A percentile compares a stretch with the other conserved stretches of the same genome.
Evolutionary conservation across 257 asterid genomes (phyloP).

Genomic region (Misopates orontium): DNA sequence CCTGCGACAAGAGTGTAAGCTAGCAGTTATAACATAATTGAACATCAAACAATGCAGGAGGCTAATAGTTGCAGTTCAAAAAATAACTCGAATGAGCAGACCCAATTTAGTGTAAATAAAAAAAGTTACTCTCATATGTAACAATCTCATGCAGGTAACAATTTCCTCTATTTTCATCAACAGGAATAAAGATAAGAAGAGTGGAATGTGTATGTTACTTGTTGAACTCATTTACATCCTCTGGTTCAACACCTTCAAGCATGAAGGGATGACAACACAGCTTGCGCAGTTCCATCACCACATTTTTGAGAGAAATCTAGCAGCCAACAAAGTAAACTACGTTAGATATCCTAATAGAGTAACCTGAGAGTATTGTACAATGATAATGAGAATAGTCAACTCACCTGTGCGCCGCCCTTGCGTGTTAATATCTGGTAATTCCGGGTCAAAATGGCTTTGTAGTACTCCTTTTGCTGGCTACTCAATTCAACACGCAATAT

Average conservation of each 20-base stretch:
- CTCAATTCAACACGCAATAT: conserved; percentile 95
- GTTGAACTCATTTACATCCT: conserved; percentile 67
- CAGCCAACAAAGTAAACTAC: conserved; percentile 5
- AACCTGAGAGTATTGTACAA: conserved; percentile 16
- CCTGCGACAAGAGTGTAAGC: conserved; percentile 35
- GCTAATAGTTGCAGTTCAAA: conserved; percentile 11
- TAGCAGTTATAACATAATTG: neutral
- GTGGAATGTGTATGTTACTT: conserved; percentile 51
- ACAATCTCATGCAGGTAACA: conserved; percentile 6
- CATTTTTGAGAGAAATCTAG: conserved; percentile 93
- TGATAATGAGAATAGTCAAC: conserved; percentile 28
- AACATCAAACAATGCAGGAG: conserved; percentile 4
- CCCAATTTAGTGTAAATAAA: conserved; percentile 15
- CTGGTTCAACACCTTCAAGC: conserved; percentile 99
- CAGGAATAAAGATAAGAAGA: conserved; percentile 24
- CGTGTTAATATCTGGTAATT: conserved; percentile 91
- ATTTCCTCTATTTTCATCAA: conserved; percentile 17
- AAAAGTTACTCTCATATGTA: neutral
- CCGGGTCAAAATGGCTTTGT: conserved; percentile 95
- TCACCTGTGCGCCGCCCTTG: conserved; percentile 96
- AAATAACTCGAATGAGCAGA: neutral
- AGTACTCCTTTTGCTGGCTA: conserved; percentile 91
- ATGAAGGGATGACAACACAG: conserved; percentile 97
- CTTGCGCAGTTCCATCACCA: conserved; percentile 99
- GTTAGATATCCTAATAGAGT: conserved; percentile 12